A percentile compares a stretch with the other conserved stretches of the same genome.
These are phyloP conservation scores for Salix udensis DNA, from an alignment of 345 rosid species.

Conservation along the genomic window DNA sequence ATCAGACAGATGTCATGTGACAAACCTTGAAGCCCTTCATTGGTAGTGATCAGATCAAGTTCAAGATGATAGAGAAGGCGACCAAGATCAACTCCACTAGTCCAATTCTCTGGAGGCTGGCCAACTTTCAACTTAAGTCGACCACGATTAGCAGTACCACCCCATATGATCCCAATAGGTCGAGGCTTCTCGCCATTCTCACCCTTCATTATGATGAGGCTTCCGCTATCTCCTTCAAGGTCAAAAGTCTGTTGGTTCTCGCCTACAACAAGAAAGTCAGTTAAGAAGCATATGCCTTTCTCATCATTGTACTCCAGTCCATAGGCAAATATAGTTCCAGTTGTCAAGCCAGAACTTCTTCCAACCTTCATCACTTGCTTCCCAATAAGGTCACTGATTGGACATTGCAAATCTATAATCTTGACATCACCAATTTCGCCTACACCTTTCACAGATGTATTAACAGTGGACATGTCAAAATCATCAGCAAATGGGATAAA, in stretches of 20 bases:
- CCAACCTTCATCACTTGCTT: conserved; percentile 90
- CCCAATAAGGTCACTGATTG: conserved; percentile 74
- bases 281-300: conserved; percentile 91
- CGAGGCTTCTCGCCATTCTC: conserved; percentile 55
- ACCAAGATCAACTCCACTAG: conserved; percentile 97
- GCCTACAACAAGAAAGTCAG: conserved; percentile 95
- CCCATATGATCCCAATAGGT: conserved; percentile 98
- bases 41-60: conserved; percentile 75
- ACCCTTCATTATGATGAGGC: conserved; percentile 79
- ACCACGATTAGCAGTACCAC: conserved; percentile 95
- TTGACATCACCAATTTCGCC: conserved; percentile 82
- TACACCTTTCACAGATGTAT: conserved; percentile 74
- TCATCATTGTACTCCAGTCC: conserved; percentile 93
- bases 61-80: conserved; percentile 88
- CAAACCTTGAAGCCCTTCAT: conserved; percentile 77
- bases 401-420: conserved; percentile 75
- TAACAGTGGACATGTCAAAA: conserved; percentile 65
- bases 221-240: conserved; percentile 98
- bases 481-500: conserved; percentile 91
- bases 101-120: conserved; percentile 90
- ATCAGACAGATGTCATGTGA: not conserved
- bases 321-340: conserved; percentile 89
- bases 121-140: conserved; percentile 83
- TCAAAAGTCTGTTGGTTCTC: conserved; percentile 93
- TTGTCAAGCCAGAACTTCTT: conserved; percentile 93